Evolutionary conservation across 2,329 filamentous ascomycete genomes (phyloP).

Genomic region (Colletotrichum australisinense): DNA sequence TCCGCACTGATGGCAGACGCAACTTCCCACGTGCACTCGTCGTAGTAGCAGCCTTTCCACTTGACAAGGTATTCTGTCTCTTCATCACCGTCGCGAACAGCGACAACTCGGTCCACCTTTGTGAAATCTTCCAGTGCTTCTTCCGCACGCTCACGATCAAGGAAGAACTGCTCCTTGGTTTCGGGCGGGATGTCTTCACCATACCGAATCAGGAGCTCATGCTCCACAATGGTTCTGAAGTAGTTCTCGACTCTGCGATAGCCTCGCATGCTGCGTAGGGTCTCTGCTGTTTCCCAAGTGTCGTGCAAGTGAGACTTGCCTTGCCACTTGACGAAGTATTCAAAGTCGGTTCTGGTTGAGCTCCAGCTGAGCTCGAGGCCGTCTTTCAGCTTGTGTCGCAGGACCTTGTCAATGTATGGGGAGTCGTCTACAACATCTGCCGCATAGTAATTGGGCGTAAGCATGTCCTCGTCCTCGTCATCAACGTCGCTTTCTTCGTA

Average conservation of each 20-base stretch:
- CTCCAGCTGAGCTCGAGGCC: slow-evolving; percentile 70
- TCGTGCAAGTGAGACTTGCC: slow-evolving; percentile 95
- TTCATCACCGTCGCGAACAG: slow-evolving; percentile 81
- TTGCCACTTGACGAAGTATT: slow-evolving; percentile 97
- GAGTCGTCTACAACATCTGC: slow-evolving; percentile 79
- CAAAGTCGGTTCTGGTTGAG: slow-evolving; percentile 78
- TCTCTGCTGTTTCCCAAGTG: slow-evolving; percentile 88
- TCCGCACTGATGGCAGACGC: slow-evolving; percentile 79
- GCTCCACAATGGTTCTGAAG: slow-evolving; percentile 83
- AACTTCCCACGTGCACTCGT: slow-evolving; percentile 93
- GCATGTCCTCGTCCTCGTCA: slow-evolving; percentile 72
- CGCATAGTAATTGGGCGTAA: slow-evolving; percentile 72
- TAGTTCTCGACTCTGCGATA: slow-evolving; percentile 95
- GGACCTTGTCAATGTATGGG: slow-evolving; percentile 89
- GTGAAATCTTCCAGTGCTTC: slow-evolving; percentile 92
- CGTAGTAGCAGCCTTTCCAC: slow-evolving; percentile 95
- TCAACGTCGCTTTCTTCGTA: slow-evolving; percentile 77
- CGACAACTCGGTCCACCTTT: slow-evolving; percentile 92
- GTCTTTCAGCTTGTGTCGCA: slow-evolving; percentile 85
- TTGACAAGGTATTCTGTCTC: slow-evolving; percentile 93
- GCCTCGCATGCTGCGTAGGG: slow-evolving; percentile 81
- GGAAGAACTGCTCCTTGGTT: slow-evolving; percentile 91
- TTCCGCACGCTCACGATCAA: slow-evolving; percentile 92
- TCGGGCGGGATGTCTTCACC: slow-evolving; percentile 84
- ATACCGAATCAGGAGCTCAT: slow-evolving; percentile 81